Evolutionary conservation across 1,139 yeast genomes (phyloP).

Genomic region (Lodderomyces orthopsilosis): DNA sequence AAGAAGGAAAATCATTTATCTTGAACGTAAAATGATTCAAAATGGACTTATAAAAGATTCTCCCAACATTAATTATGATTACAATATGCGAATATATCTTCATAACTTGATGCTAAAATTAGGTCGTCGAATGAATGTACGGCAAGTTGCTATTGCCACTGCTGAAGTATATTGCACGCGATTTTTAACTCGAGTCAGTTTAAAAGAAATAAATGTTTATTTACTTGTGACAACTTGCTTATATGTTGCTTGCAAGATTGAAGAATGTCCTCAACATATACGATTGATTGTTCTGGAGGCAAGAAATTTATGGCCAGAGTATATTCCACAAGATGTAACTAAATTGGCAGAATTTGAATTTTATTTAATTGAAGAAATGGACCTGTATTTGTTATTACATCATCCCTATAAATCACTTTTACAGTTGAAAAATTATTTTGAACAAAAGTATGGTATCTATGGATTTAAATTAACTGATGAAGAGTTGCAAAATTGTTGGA

Average conservation of each 20-base stretch:
- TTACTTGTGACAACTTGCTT: conserved; percentile 79
- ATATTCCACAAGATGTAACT: conserved; percentile 86
- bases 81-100: conserved; percentile 63
- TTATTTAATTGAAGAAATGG: conserved; percentile 85
- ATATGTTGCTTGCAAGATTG: conserved; percentile 89
- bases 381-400: conserved; percentile 73
- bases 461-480: conserved; percentile 52
- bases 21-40: conserved; percentile 47
- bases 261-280: conserved; percentile 93
- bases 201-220: conserved; percentile 80
- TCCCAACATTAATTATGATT: conserved; percentile 51
- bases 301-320: conserved; percentile 90
- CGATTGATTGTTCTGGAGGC: conserved; percentile 82
- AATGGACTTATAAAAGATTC: conserved; percentile 46
- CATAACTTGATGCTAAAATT: conserved; percentile 69
- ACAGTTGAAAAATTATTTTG: conserved; percentile 53
- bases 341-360: conserved; percentile 96
- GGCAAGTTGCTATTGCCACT: conserved; percentile 85
- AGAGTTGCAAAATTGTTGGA: conserved; percentile 86
- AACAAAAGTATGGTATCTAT: conserved; percentile 22
- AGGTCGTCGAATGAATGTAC: conserved; percentile 70
- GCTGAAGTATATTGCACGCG: conserved; percentile 82
- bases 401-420: conserved; percentile 83
- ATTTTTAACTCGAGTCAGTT: conserved; percentile 67
- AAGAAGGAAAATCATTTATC: conserved; percentile 34